Percentiles rank a stretch among this genome's conserved stretches.
These are phyloP conservation scores for Hexamita inflata DNA, from an alignment of 208 protist species.

Conservation along the genomic window DNA sequence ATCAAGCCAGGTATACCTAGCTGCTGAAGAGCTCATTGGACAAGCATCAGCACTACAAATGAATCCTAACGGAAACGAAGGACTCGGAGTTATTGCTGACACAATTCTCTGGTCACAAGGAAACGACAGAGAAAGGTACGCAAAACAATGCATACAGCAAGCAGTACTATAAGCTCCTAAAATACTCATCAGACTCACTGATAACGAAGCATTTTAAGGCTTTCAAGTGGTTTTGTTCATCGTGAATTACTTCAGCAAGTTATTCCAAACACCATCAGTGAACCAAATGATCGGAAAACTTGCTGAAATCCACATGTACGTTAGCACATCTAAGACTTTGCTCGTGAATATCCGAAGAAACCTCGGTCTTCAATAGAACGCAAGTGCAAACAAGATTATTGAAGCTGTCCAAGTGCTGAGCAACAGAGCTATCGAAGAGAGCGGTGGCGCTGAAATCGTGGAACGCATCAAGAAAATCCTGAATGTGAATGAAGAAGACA, in stretches of 20 bases:
- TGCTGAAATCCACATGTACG: not conserved
- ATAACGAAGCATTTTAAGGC: not conserved
- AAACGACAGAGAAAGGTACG: too few relatives aligned
- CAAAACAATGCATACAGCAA: not conserved
- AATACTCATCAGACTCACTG: slow-evolving; percentile 1
- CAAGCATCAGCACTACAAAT: too few relatives aligned
- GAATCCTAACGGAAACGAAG: too few relatives aligned
- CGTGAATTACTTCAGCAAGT: slow-evolving; percentile 14
- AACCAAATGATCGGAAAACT: not conserved
- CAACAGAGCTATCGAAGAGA: not conserved
- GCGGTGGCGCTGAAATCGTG: too few relatives aligned
- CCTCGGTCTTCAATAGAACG: not conserved
- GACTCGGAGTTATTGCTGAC: too few relatives aligned
- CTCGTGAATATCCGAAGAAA: not conserved
- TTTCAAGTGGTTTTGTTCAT: not conserved
- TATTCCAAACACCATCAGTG: not conserved
- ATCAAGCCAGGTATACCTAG: too few relatives aligned
- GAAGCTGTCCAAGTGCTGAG: not conserved
- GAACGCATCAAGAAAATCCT: too few relatives aligned
- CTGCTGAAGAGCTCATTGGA: too few relatives aligned
- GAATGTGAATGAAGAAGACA: too few relatives aligned
- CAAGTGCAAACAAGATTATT: not conserved
- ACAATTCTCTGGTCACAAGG: too few relatives aligned
- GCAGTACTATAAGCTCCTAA: not conserved
- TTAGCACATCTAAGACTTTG: not conserved